Conservation (phyloP, 2,329 filamentous ascomycete genomes). For the Fusarium aywerte region DNA sequence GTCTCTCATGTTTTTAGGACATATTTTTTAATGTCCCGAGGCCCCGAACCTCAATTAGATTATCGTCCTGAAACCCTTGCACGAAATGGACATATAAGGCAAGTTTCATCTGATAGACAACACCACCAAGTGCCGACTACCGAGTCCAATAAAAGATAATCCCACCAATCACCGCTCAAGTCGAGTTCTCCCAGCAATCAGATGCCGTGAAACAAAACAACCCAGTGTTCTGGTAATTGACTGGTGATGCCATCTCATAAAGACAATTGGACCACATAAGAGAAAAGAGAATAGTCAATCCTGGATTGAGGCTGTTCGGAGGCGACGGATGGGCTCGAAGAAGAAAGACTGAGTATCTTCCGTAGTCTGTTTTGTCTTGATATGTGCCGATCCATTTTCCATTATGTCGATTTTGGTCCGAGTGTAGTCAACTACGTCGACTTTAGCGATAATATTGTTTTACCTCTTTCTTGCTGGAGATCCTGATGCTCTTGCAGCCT, state of each 20-base stretch:
- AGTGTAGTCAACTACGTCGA: not conserved
- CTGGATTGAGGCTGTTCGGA: not conserved
- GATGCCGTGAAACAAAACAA: not conserved
- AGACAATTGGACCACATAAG: not conserved
- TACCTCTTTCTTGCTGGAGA: not conserved
- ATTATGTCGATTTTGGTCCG: no score
- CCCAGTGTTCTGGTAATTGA: constrained; percentile 10
- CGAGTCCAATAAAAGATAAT: not conserved
- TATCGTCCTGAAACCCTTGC: constrained; percentile 27
- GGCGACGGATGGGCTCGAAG: not conserved
- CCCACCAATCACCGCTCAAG: constrained; percentile 27
- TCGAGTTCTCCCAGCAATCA: constrained; percentile 33
- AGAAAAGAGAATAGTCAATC: not conserved
- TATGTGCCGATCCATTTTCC: not conserved
- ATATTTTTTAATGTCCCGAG: not conserved
- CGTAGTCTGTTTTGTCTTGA: not conserved
- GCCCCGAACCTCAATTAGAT: constrained; percentile 8
- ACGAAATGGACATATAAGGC: constrained; percentile 18
- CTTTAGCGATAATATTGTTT: not conserved
- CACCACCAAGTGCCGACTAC: constrained; percentile 32
- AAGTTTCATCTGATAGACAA: constrained; percentile 3
- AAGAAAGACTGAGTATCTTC: not conserved
- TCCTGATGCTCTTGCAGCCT: not conserved
- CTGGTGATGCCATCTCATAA: not conserved
- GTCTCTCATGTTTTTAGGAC: no score